Base-by-base conservation (phyloP, 2,329 filamentous ascomycete species). In the Aquanectria penicillioides region DNA sequence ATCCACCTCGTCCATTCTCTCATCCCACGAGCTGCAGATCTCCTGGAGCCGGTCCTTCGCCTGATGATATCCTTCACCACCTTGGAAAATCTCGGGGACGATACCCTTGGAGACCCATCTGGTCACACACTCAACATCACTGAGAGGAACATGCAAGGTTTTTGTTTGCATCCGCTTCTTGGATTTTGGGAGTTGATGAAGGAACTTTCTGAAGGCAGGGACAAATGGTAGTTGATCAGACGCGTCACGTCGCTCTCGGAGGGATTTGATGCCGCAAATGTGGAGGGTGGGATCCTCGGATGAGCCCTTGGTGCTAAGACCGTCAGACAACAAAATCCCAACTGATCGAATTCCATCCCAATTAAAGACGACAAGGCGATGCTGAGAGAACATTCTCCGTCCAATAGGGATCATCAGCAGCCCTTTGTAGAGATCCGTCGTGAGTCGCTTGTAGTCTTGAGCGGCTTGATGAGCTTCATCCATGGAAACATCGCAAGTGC, bases 201-300 rank as follows among this genome's bases (percentile, higher is more conserved):
- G 87, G 40, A 89, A 80, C 36, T 82, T 81, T 12, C 91, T 85
- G 73, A 95, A 92, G 1, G 80, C 78, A 5, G 90, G 85, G 2
- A 97, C 77, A 71, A 94, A 98, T 0, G 95, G 94, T 10, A 99
- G 81, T 29, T 96, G 82, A 71, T 98, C 94, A n/a, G 89, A 92
- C 13, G 91, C 86, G 69, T 94, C 89, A 31, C 93, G 86, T 54
- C 87, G 86, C 55, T 88, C 84, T 55, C 90, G 84, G 33, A 87
- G 80, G 2, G 88, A 85, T 61, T 85, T 88, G 62, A 97, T 87
- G 69, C 95, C 93, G 38, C 95, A 84, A 2, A 97, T 86, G 66
- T 93, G 90, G 12, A 97, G 78, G 7, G 83, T 89, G 2, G 92
- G 91, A 44, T 86, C 82, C 17, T 85, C 81, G 5, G 78, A 73